phyloP scores from a whole-genome alignment of 139 green algal genomes.

The Chlorella sp. region DNA sequence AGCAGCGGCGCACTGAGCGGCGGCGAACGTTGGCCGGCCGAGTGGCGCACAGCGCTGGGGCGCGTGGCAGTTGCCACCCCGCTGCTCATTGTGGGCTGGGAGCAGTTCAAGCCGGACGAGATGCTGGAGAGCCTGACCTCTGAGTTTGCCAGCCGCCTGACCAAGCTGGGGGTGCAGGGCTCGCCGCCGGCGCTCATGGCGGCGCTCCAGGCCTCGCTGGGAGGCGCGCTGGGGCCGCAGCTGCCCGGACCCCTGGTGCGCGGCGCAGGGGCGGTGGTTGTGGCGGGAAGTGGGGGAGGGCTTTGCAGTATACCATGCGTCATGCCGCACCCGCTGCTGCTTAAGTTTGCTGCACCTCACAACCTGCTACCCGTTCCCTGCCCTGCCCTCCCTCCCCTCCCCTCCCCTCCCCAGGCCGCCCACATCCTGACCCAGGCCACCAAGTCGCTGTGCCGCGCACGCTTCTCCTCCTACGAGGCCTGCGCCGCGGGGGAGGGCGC shows the following conservation, averaged over 20 bases:
- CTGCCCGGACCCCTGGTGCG: constrained; percentile 7
- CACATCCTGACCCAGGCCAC: constrained; percentile 49
- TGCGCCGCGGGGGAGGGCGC: constrained; percentile 17
- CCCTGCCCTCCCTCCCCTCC: background rate
- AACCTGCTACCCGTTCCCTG: background rate
- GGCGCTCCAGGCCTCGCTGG: constrained; percentile 7
- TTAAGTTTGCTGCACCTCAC: background rate
- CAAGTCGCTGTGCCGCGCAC: constrained; percentile 40
- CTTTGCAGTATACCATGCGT: too few species aligned
- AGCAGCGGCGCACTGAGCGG: background rate
- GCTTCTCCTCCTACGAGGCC: constrained; percentile 1
- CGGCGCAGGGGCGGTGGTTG: too few species aligned
- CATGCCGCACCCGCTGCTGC: too few species aligned
- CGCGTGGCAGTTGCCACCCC: constrained; percentile 42
- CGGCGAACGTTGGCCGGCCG: constrained; percentile 16
- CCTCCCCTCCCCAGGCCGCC: background rate
- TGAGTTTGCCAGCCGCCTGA: constrained; percentile 41
- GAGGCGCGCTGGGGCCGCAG: background rate
- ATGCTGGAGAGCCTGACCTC: constrained; percentile 33
- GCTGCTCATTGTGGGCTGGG: constrained; percentile 41
- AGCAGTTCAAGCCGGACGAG: constrained; percentile 32
- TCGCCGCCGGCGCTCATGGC: background rate
- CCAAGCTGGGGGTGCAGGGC: constrained; percentile 27
- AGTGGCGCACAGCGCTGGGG: constrained; percentile 46
- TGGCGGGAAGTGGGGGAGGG: too few species aligned